Evolutionary conservation across 2,329 filamentous ascomycete genomes (phyloP), one percentile per base, ranked within the genome.

Genomic region (Sporothrix euskadiensis): DNA sequence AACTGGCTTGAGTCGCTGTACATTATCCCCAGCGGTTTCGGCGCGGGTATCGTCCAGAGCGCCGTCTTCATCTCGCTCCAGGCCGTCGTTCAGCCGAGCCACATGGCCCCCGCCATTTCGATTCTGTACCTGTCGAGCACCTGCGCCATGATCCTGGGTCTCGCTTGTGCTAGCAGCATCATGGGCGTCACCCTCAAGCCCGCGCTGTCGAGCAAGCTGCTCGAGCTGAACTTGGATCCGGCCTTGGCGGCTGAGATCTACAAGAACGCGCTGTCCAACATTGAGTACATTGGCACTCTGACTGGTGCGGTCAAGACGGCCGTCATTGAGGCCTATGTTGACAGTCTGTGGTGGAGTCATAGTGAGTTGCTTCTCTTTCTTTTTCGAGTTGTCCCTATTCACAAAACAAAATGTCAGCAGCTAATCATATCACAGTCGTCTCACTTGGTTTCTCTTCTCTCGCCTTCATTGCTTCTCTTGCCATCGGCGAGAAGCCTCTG

Each of bases 1-100:
- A 84, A 84, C 8, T 83, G 84, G 76, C 81, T 81, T 74, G 87
- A 90, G 75, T 88, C 87, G 0, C 78, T 91, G 0, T 88, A 89
- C 73, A 89, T 91, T 32, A 80, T 89, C 5, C 88, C 89, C 81
- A 80, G 81, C 66, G 83, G 83, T 4, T 79, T 84, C 39, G 83
- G 83, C 22, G 81, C 80, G 0, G 84, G 84, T 1, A 80, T 84
- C 8, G 81, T 81, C 0, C 80, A 82, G 32, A 82, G 81, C 35
- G 82, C 82, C 3, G 78, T 83, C 0, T 85, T 85, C 73, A 82
- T 85, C 71, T 80, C 82, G 0, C 76, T 85, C 1, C 83, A 85
- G 71, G 82, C 80, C 3, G 81, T 81, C 30, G 80, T 83, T 3
- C 77, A 81, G 30, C 80, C 80, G 0, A 76, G 78, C 0, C 80